phyloP scores from a whole-genome alignment of 331 rosid genomes.

The Saraca asoca region DNA sequence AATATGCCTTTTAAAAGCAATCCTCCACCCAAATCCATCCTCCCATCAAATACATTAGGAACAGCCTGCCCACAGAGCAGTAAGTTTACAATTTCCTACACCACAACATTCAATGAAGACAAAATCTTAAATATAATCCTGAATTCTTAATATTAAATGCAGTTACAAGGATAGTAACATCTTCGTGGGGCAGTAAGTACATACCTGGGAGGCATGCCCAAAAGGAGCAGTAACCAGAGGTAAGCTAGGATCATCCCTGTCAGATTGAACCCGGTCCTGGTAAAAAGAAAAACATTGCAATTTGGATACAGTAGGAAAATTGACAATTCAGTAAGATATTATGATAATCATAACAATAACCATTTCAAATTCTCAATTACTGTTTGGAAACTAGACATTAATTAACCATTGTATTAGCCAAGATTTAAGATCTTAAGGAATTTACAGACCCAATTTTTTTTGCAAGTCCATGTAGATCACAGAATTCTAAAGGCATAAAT shows the following conservation, averaged over 20 bases:
- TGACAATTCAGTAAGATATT: constrained; percentile 3
- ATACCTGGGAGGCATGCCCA: constrained; percentile 99
- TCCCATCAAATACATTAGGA: constrained; percentile 91
- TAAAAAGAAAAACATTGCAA: constrained; percentile 16
- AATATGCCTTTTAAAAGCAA: constrained; percentile 87
- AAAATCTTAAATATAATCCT: constrained; percentile 12
- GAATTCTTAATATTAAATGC: constrained; percentile 7
- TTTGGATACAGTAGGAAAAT: constrained; percentile 26
- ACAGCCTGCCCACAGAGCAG: constrained; percentile 94
- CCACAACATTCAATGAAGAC: constrained; percentile 32
- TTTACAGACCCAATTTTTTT: constrained; percentile 16
- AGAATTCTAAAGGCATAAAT: background rate
- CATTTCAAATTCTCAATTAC: constrained; percentile 12
- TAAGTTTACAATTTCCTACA: constrained; percentile 91
- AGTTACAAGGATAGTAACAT: constrained; percentile 13
- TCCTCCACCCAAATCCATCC: constrained; percentile 93
- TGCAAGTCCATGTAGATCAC: constrained; percentile 8
- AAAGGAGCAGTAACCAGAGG: constrained; percentile 97
- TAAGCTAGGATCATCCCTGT: constrained; percentile 93
- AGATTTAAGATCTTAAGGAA: background rate
- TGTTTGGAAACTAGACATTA: no score
- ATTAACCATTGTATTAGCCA: no score
- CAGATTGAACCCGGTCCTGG: constrained; percentile 82
- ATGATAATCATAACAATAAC: background rate
- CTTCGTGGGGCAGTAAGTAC: constrained; percentile 12